These are phyloP conservation scores for Hypocrella siamensis DNA, from an alignment of 2,329 filamentous ascomycete genomes.

Conservation along the genomic window DNA sequence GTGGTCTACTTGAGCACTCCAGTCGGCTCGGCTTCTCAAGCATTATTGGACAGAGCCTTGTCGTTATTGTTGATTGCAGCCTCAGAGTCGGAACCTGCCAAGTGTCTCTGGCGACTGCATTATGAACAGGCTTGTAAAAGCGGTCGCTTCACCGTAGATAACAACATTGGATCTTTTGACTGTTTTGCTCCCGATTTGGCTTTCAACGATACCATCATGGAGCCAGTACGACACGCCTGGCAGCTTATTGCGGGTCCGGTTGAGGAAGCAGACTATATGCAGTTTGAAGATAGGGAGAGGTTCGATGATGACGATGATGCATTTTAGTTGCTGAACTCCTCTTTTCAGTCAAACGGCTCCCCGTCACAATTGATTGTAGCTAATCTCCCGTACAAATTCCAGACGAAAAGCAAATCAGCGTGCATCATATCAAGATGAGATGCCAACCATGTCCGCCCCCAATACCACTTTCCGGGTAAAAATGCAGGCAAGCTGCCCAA, in stretches of 20 bases:
- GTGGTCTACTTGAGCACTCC: slow-evolving; percentile 22
- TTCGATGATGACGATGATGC: slow-evolving; percentile 40
- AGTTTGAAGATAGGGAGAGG: slow-evolving; percentile 60
- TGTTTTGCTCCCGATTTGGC: slow-evolving; percentile 47
- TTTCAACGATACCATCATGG: slow-evolving; percentile 57
- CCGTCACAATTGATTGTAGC: too few species aligned
- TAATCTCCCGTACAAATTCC: too few species aligned
- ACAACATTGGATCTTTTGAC: slow-evolving; percentile 38
- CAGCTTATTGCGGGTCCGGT: slow-evolving; percentile 37
- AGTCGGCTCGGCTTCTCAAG: slow-evolving; percentile 16
- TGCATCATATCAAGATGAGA: too few species aligned
- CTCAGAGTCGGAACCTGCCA: slow-evolving; percentile 11
- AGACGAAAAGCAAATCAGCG: too few species aligned
- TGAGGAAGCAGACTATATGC: slow-evolving; percentile 47
- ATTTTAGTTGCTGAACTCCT: slow-evolving; percentile 21
- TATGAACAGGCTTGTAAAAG: slow-evolving; percentile 34
- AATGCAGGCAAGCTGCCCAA: too few species aligned
- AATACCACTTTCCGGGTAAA: too few species aligned
- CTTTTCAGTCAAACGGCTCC: too few species aligned
- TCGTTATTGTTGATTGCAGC: slow-evolving; percentile 21
- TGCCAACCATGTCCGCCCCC: too few species aligned
- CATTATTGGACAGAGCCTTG: slow-evolving; percentile 23
- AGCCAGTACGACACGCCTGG: slow-evolving; percentile 58
- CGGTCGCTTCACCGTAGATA: slow-evolving; percentile 15
- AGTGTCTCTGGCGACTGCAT: slow-evolving; percentile 33